Percentiles rank a stretch among this genome's conserved stretches.
These are phyloP conservation scores for Pichia phayaonensis DNA, from an alignment of 805 yeast species.

Conservation along the genomic window DNA sequence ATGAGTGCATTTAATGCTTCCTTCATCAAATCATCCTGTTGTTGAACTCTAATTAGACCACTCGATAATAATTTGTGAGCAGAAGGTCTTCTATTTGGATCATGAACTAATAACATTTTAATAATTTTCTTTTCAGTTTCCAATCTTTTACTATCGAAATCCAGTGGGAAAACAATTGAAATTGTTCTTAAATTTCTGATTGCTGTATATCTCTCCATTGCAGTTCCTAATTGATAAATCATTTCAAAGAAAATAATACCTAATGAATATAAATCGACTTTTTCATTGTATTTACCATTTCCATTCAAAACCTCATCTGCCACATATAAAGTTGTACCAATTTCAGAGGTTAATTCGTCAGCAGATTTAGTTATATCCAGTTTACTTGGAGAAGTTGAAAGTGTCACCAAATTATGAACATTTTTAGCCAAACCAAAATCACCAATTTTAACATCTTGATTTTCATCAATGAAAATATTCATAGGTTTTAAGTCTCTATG, in stretches of 20 bases:
- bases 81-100: constrained; percentile 71
- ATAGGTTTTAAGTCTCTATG: constrained; percentile 94
- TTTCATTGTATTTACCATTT: constrained; percentile 72
- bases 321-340: constrained; percentile 90
- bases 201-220: constrained; percentile 84
- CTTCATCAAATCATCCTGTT: constrained; percentile 81
- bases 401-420: constrained; percentile 43
- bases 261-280: constrained; percentile 91
- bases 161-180: constrained; percentile 60
- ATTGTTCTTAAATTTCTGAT: constrained; percentile 56
- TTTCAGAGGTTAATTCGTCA: constrained; percentile 83
- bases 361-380: constrained; percentile 24
- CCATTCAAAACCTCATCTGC: constrained; percentile 83
- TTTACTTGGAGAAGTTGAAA: constrained; percentile 8
- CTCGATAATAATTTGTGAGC: constrained; percentile 71
- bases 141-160: constrained; percentile 46
- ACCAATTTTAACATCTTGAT: constrained; percentile 86
- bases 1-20: constrained; percentile 82
- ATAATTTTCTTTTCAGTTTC: constrained; percentile 63
- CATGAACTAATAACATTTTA: constrained; percentile 61
- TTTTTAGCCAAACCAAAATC: constrained; percentile 96
- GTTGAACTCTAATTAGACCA: constrained; percentile 80
- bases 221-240: constrained; percentile 79
- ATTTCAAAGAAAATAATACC: constrained; percentile 95
- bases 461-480: constrained; percentile 89